Conservation (phyloP, 768 basidiomycete genomes). For the Termitomyces sp. region DNA sequence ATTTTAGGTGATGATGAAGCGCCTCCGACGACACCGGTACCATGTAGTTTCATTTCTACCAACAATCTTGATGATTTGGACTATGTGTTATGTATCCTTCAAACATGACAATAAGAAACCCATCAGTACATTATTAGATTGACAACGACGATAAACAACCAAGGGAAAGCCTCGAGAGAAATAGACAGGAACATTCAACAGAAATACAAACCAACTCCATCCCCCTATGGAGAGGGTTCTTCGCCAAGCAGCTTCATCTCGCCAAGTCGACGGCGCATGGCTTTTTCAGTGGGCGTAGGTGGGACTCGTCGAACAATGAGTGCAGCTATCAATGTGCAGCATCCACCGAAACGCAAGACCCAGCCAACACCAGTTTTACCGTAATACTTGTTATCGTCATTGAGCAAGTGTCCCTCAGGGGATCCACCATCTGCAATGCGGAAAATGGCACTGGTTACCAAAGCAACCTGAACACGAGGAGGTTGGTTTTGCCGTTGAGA, state of each 20-base stretch:
- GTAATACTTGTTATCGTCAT: slow-evolving; percentile 50
- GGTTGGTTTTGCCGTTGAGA: slow-evolving; percentile 7
- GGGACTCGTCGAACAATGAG: slow-evolving; percentile 75
- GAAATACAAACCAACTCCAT: background rate
- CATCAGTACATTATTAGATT: slow-evolving; percentile 1
- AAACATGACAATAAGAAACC: slow-evolving; percentile 16
- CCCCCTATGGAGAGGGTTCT: slow-evolving; percentile 39
- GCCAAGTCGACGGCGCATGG: slow-evolving; percentile 76
- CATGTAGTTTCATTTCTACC: slow-evolving; percentile 46
- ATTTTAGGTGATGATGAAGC: slow-evolving; percentile 21
- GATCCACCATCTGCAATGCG: slow-evolving; percentile 60
- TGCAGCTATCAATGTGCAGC: slow-evolving; percentile 82
- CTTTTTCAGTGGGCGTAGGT: slow-evolving; percentile 86
- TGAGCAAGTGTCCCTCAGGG: slow-evolving; percentile 27
- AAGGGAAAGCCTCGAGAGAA: background rate
- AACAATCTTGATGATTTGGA: slow-evolving; percentile 43
- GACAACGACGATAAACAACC: background rate
- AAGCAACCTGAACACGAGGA: slow-evolving; percentile 52
- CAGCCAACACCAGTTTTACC: slow-evolving; percentile 91
- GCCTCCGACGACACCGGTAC: slow-evolving; percentile 42
- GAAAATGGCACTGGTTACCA: slow-evolving; percentile 87
- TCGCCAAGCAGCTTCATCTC: slow-evolving; percentile 73
- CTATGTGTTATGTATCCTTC: slow-evolving; percentile 45
- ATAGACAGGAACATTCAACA: slow-evolving; percentile 1
- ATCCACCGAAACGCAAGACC: slow-evolving; percentile 89